Evolutionary conservation across 2,329 filamentous ascomycete genomes (phyloP).

Genomic region (Dothideomycetes sp.): DNA sequence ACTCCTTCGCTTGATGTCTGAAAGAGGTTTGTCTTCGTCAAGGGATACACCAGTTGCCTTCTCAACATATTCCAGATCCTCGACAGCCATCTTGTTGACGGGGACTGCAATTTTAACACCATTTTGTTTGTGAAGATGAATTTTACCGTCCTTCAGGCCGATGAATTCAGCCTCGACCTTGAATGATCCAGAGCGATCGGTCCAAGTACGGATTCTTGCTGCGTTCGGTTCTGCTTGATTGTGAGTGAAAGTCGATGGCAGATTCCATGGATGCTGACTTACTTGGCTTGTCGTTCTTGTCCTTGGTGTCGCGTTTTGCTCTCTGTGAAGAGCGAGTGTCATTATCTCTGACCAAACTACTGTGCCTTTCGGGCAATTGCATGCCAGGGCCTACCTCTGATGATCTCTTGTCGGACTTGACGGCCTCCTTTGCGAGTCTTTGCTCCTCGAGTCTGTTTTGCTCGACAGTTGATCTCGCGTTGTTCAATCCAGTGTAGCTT

Average conservation of each 20-base stretch:
- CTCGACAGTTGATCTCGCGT: constrained; percentile 59
- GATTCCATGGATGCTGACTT: constrained; percentile 28
- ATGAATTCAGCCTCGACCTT: constrained; percentile 96
- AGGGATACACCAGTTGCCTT: constrained; percentile 74
- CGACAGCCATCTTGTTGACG: constrained; percentile 86
- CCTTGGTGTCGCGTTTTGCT: constrained; percentile 42
- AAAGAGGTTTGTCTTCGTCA: constrained; percentile 84
- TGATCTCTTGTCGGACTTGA: constrained; percentile 47
- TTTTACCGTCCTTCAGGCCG: constrained; percentile 87
- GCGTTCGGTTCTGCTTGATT: constrained; percentile 60
- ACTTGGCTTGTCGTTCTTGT: constrained; percentile 62
- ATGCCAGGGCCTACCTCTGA: constrained; percentile 69
- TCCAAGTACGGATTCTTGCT: constrained; percentile 81
- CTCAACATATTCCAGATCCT: constrained; percentile 93
- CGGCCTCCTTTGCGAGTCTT: constrained; percentile 68
- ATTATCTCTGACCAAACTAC: constrained; percentile 61
- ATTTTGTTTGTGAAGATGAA: constrained; percentile 95
- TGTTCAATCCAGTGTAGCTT: constrained; percentile 45
- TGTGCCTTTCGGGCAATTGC: constrained; percentile 65
- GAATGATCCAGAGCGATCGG: constrained; percentile 88
- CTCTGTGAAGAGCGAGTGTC: constrained; percentile 62
- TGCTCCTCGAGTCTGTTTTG: constrained; percentile 72
- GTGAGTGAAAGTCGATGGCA: constrained; percentile 3
- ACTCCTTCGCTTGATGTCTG: constrained; percentile 57
- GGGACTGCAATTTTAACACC: constrained; percentile 98